These are phyloP conservation scores for Hysterium pulicare DNA, from an alignment of 2,329 filamentous ascomycete genomes.

Conservation along the genomic window DNA sequence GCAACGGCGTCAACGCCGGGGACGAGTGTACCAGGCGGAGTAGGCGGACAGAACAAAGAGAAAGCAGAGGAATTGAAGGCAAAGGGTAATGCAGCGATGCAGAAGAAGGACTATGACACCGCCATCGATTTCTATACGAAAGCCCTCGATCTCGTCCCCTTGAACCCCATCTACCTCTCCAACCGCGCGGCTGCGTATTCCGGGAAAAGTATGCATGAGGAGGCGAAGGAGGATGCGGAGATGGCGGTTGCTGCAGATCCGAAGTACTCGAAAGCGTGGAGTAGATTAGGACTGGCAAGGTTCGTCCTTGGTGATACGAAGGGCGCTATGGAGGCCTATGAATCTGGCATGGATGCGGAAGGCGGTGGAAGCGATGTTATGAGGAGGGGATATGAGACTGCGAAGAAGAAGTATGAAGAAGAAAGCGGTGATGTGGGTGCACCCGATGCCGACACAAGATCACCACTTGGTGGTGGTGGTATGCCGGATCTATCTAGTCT, in stretches of 20 bases:
- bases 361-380: conserved; percentile 94
- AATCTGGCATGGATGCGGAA: conserved; percentile 88
- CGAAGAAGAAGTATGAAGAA: conserved; percentile 81
- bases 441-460: conserved; percentile 25
- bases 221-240: conserved; percentile 84
- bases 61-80: conserved; percentile 84
- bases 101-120: conserved; percentile 78
- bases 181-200: conserved; percentile 95
- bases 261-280: conserved; percentile 96
- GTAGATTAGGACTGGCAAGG: conserved; percentile 81
- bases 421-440: conserved; percentile 58
- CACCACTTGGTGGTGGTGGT: conserved; percentile 35
- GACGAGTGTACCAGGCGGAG: conserved; percentile 41
- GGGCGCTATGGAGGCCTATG: conserved; percentile 92
- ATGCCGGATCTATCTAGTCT: conserved; percentile 41
- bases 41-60: conserved; percentile 76
- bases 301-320: conserved; percentile 89
- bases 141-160: conserved; percentile 74
- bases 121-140: conserved; percentile 87
- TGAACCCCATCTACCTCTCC: conserved; percentile 93
- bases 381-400: conserved; percentile 95
- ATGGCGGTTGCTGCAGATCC: conserved; percentile 84
- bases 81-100: conserved; percentile 92
- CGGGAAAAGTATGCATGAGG: conserved; percentile 77
- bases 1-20: conserved; percentile 29